Conservation (phyloP, 1,139 yeast genomes). For the Blastobotrys apis region DNA sequence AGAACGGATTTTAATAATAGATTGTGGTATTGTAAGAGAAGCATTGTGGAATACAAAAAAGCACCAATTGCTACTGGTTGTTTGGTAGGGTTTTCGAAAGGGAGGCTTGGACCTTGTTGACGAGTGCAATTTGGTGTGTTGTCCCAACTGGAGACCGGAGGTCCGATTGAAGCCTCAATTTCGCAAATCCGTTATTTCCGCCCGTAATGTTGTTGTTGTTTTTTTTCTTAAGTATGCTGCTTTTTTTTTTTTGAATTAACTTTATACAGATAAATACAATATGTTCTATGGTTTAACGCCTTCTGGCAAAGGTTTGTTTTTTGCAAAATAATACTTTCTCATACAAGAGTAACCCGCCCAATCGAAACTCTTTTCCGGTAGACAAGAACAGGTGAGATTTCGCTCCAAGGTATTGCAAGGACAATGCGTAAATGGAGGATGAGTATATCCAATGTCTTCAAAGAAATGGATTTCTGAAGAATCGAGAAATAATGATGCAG, state of each 20-base stretch:
- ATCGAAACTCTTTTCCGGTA: slow-evolving; percentile 63
- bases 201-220: no score
- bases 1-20: slow-evolving; percentile 40
- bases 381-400: slow-evolving; percentile 43
- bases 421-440: slow-evolving; percentile 49
- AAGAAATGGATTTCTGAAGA: slow-evolving; percentile 68
- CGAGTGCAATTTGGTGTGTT: no score
- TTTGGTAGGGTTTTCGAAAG: no score
- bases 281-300: slow-evolving; percentile 35
- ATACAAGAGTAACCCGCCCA: slow-evolving; percentile 87
- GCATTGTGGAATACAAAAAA: no score
- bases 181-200: no score
- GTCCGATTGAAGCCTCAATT: no score
- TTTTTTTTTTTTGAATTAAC: no score
- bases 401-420: slow-evolving; percentile 45
- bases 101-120: no score
- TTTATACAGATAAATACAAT: neutral
- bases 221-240: no score
- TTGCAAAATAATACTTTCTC: slow-evolving; percentile 58
- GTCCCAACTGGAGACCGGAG: no score
- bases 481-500: slow-evolving; percentile 70
- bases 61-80: no score
- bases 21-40: slow-evolving; percentile 42
- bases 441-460: slow-evolving; percentile 79
- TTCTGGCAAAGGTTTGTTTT: slow-evolving; percentile 55